Evolutionary conservation across 2,329 filamentous ascomycete species (phyloP), one percentile per base, ranked within the genome.

Genomic region (Pezicula carpinea): DNA sequence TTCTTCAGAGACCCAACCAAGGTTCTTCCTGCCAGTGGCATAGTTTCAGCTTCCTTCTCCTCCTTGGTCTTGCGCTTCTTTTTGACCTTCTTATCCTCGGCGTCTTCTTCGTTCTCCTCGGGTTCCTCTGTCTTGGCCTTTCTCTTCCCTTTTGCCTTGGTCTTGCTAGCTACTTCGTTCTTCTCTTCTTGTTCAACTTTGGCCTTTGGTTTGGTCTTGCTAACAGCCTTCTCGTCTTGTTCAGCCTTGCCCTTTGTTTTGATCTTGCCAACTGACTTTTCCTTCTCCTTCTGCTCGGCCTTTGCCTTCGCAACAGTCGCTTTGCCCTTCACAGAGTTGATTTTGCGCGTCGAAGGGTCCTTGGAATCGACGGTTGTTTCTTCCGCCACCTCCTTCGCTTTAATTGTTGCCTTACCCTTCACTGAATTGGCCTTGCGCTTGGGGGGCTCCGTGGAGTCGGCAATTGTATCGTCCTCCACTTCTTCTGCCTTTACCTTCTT

Each of bases 1-100:
- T 74, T 77, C 64, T 84, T 83, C 52, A 92, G 72, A 1, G 82
- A 80, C 11, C 67, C 57, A 23, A 82, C 66, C 4, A 75, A 68
- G 1, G 89, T 91, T 31, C 93, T 79, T 21, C 75, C 70, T 17
- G 82, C 84, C 2, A 96, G 66, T 0, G 87, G 82, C 73, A 81
- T 80, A 8, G 70, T 68, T 54, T 75, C 74, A 43, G 72, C 69
- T 46, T 73, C 69, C 53, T 79, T 77, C 50, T 80, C 75, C 56
- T 77, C 73, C 54, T 80, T 77, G 33, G 74, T 75, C 60, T 79
- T 82, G 13, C 71, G 66, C 59, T 77, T 79, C 41, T 65, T 65
- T 21, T 51, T 58, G 4, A 38, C 36, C 34, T 60, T 60, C 18
- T 56, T 53, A 3, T 53, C 55, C 4, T 48, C 46, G 5, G 47